Evolutionary conservation across 176 grass and related monocot species (phyloP).

Genomic region (Thinopyrum elongatum): DNA sequence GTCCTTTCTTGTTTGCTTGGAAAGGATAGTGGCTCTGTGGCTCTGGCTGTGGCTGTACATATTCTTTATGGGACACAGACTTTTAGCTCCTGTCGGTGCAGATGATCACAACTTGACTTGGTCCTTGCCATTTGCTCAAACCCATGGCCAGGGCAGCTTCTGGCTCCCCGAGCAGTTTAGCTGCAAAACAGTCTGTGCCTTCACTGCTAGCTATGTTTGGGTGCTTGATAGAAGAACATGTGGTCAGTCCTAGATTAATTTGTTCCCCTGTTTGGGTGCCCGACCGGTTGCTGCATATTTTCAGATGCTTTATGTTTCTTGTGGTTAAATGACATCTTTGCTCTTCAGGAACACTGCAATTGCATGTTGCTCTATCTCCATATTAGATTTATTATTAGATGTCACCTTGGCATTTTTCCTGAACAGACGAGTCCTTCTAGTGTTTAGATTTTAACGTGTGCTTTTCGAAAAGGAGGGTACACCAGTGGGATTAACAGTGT

Average conservation of each 20-base stretch:
- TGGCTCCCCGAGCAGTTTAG: not conserved
- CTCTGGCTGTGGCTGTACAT: not conserved
- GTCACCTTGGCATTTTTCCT: not conserved
- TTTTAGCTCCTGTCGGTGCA: slow-evolving; percentile 36
- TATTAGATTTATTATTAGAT: not conserved
- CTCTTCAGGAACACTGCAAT: no score
- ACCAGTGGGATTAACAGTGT: not conserved
- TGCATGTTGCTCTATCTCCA: not conserved
- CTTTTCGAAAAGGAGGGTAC: not conserved
- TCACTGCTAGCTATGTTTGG: not conserved
- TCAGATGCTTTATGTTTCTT: slow-evolving; percentile 19
- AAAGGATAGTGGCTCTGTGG: slow-evolving; percentile 4
- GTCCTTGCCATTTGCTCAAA: not conserved
- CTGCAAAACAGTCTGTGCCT: not conserved
- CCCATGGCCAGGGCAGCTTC: not conserved
- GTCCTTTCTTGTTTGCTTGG: slow-evolving; percentile 39
- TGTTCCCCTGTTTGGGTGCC: not conserved
- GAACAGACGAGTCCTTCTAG: slow-evolving; percentile 2
- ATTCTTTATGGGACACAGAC: slow-evolving; percentile 2
- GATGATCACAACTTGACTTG: not conserved
- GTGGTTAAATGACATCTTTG: not conserved
- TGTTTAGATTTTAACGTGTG: not conserved
- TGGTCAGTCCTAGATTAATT: slow-evolving; percentile 6
- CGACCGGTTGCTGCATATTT: not conserved
- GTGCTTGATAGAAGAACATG: not conserved